Base-by-base conservation (phyloP, 106 monocot species). In the Dendrobium huoshanense region DNA sequence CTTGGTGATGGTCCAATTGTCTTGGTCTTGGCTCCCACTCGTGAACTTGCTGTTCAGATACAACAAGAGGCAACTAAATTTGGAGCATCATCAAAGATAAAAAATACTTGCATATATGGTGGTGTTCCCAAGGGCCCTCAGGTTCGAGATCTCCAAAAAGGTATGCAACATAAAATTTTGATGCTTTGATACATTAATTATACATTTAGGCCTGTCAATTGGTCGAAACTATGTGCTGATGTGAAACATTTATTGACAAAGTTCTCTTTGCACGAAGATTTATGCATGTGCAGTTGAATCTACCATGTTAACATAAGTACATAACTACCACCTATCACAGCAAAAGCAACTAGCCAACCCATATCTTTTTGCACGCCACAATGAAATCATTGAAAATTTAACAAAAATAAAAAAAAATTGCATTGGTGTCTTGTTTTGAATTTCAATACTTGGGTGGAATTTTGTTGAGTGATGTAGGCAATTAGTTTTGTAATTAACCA, bases 71-170 rank as follows among this genome's bases (percentile, higher is more conserved):
- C 95, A 48, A 81, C 90, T 54, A 95, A 99, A 79, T 99, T 99
- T 88, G 98, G 98, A 54, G 86, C 98, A 78, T 99, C 98, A 72
- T 99, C 95, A 33, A 99, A 90, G 80, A 89, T 99, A 64, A 99
- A 99, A 79, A 99, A 86, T 86, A 99, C 95, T 25, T 99, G 98
- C 78, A 99, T 99, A 75, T 99, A 99, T 93, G 98, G 95, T 83
- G 98, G 95, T 45, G 98, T 99, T 80, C 98, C 98, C 55, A 99
- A 95, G 84, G 98, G 95, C 41, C 92, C 98, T 73, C 98, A 99
- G 82, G 91, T 99, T 86, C 91, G 95, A 73, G 98, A 99, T 88
- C 98, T 99, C 65, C 97, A 98, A 73, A 99, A 91, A 90, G 98
- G 98, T 99, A 72, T 25, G 67, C 84, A 41, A 43, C 4, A 3